Conservation (phyloP, 208 protist genomes). For the Leishmania martiniquensis region DNA sequence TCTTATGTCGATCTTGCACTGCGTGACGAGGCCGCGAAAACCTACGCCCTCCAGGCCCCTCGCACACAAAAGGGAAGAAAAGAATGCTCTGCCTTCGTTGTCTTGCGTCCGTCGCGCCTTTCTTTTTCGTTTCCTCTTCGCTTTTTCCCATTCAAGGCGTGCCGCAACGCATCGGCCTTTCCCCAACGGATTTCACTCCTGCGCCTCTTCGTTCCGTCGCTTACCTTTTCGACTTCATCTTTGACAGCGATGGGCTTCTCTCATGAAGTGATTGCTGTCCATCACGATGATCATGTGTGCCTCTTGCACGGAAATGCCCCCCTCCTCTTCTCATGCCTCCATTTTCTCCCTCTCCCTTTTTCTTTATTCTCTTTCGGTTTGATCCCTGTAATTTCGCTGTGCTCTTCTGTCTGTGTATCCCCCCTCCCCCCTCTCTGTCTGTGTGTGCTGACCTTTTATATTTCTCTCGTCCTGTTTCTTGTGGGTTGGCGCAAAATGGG, state of each 20-base stretch:
- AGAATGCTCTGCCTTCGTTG: neutral
- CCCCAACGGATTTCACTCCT: neutral
- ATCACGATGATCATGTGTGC: neutral
- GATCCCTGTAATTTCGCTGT: neutral
- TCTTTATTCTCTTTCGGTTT: neutral
- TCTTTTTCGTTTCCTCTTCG: neutral
- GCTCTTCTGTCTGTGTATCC: neutral
- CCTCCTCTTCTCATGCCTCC: neutral
- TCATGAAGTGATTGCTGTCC: neutral
- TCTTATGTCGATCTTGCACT: neutral
- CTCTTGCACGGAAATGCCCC: neutral
- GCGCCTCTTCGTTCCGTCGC: neutral
- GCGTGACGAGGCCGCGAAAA: neutral
- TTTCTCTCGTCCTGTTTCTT: neutral
- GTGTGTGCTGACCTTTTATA: neutral
- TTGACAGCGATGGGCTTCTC: neutral
- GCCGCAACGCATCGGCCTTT: neutral
- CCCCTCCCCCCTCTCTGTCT: neutral
- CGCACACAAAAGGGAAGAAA: neutral
- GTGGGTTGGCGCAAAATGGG: neutral
- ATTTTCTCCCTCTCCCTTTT: neutral
- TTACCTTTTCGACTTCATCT: neutral
- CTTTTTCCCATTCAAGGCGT: neutral
- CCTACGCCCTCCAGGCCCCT: neutral
- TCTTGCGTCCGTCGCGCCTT: neutral